Evolutionary conservation across 2,329 filamentous ascomycete species (phyloP), one percentile per base, ranked within the genome.

Genomic region (Cercospora zeae-maydis): DNA sequence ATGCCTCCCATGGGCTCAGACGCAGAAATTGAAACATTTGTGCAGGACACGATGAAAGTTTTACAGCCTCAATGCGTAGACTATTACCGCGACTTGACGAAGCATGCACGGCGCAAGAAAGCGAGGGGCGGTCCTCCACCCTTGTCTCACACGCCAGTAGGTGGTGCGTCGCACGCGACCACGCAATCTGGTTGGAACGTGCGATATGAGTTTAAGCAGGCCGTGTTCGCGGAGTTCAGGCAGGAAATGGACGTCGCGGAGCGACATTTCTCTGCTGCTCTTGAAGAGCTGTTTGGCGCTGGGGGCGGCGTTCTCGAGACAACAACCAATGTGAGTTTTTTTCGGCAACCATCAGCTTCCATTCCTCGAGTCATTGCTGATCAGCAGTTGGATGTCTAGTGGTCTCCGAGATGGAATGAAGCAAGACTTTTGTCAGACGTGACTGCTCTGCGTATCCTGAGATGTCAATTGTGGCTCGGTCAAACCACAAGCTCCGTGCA

Each of bases 61-160:
- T 76, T 97, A 49, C 92, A 93, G 63, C 86, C 88, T 1, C 81
- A 87, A 19, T 87, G 91, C 19, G 80, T 93, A 51, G 95, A 99
- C 71, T 96, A 97, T 76, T 98, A 98, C 75, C 84, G 93, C 51
- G 93, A 99, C 70, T 82, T 98, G 11, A 92, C 92, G n/a, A 93
- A 96, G 63, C 93, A 96, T 79, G 84, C 90, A 9, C 86, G 93
- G 69, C 89, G 95, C 74, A 98, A 98, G 80, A 89, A 91, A 69
- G 89, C 90, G 52, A 85, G 92, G 63, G 89, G 91, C 7, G 82
- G 86, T 16, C 87, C 90, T 13, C 87, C 89, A 53, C 92, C 93
- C 2, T 91, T 92, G 4, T 93, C 92, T 6, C 83, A 91, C 33
- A 91, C 92, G 4, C 91, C 92, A 1, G 93, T 91, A 0, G 87